phyloP scores from a whole-genome alignment of 176 grass and related monocot species.

The Echinochloa phyllopogon region DNA sequence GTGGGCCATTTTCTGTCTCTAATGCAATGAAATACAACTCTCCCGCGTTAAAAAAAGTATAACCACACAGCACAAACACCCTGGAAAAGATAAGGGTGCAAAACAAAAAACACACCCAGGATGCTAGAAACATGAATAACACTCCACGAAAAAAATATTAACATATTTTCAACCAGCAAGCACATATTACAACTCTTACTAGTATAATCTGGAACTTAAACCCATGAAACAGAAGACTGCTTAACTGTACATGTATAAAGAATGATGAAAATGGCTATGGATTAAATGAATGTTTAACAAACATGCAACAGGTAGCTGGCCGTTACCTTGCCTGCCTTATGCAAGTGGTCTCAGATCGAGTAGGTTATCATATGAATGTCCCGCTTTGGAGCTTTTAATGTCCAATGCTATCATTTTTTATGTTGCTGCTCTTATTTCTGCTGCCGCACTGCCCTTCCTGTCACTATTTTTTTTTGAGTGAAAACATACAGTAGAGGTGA shows the following conservation, averaged over 20 bases:
- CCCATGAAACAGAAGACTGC: neutral
- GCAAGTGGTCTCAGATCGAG: slow-evolving; percentile 32
- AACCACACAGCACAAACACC: too few relatives aligned
- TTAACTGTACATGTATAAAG: slow-evolving; percentile 18
- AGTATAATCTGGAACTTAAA: slow-evolving; percentile 6
- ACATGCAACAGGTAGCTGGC: slow-evolving; percentile 27
- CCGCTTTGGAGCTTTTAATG: slow-evolving; percentile 48
- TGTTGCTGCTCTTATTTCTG: slow-evolving; percentile 42
- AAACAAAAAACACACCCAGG: neutral
- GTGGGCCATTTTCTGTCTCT: too few relatives aligned
- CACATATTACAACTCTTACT: neutral
- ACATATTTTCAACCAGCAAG: neutral
- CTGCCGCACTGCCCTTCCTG: slow-evolving; percentile 45
- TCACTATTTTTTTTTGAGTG: slow-evolving; percentile 24
- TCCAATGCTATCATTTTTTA: slow-evolving; percentile 52
- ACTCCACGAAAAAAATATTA: neutral
- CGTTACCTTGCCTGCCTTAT: slow-evolving; percentile 25
- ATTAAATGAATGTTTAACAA: slow-evolving; percentile 37
- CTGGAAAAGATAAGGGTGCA: neutral
- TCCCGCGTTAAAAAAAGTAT: too few relatives aligned
- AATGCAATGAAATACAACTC: too few relatives aligned
- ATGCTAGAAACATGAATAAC: neutral
- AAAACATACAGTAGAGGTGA: neutral
- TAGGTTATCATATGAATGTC: slow-evolving; percentile 39
- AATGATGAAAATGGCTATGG: neutral